Evolutionary conservation across 371 early-diverging fungal genomes (phyloP), one percentile per base, ranked within the genome.

Genomic region (Gilbertella persicaria): DNA sequence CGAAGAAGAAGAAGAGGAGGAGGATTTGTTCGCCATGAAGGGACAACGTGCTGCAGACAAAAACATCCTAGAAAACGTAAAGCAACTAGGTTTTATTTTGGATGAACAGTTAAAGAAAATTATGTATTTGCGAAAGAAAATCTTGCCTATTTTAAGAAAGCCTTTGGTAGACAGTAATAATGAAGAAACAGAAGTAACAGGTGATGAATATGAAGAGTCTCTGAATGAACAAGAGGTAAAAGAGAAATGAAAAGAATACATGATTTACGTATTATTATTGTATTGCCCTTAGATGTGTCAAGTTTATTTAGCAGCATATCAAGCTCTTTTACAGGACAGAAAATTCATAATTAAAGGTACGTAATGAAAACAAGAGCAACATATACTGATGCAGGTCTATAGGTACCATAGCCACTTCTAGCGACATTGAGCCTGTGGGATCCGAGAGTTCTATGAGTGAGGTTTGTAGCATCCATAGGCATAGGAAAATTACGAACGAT

Each of bases 201-300:
- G 79, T 33, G 65, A 76, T 45, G 78, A 75, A 50, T 80, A 73
- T 37, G 58, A 66, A n/a, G 39, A 60, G 17, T 72, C 78, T 2
- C 42, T 80, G 14, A 48, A 55, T 1, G 39, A 67, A 2, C 80
- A 80, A 50, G 78, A 75, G 50, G 62, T 65, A 52, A 17, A 37
- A 23, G n/a, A 12, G 16, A 40, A 35, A 0, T 10, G 30, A 35
- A 24, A 13, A 10, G 12, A 26, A 43, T 4, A 8, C 14, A 12
- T 43, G 28, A 12, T 24, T 16, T 21, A 25, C 8, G 36, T 26
- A 28, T 20, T 16, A 7, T 29, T n/a, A 24, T 19, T 42, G 8
- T 60, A 60, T n/a, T n/a, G n/a, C n/a, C n/a, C n/a, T n/a, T n/a
- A n/a, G 52, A 36, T 62, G 47, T 54, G 60, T 28, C 55, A 62